These are phyloP conservation scores for Tetrapyrgos nigripes DNA, from an alignment of 1,284 basidiomycete species.

Conservation along the genomic window DNA sequence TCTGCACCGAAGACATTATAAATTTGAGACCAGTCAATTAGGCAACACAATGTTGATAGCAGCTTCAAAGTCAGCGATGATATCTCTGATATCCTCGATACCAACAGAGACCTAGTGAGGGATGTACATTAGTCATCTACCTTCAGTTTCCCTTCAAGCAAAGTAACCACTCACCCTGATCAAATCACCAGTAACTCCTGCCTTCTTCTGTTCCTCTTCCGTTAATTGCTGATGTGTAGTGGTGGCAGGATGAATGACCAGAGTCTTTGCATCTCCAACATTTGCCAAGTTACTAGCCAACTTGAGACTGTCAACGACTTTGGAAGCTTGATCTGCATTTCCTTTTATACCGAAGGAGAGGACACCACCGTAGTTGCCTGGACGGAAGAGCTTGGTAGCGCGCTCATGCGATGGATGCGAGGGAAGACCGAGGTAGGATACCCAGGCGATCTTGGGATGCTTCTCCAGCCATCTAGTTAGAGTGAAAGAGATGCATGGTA, in stretches of 20 bases:
- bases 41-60: constrained; percentile 47
- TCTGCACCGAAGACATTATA: too few relatives aligned
- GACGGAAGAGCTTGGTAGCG: constrained; percentile 67
- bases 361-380: constrained; percentile 75
- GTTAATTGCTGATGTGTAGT: constrained; percentile 87
- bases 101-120: constrained; percentile 52
- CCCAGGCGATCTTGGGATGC: constrained; percentile 80
- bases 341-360: constrained; percentile 86
- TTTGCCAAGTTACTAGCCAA: constrained; percentile 82
- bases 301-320: constrained; percentile 77
- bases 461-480: constrained; percentile 62
- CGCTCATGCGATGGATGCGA: constrained; percentile 68
- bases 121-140: background rate
- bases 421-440: constrained; percentile 81
- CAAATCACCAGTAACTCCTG: constrained; percentile 84
- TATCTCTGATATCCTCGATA: constrained; percentile 87
- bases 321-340: constrained; percentile 62
- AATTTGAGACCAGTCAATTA: background rate
- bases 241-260: constrained; percentile 83
- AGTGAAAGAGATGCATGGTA: background rate
- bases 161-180: constrained; percentile 64
- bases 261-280: constrained; percentile 83
- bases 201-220: constrained; percentile 67
- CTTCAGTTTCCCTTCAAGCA: background rate
- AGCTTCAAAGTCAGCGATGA: constrained; percentile 85